phyloP scores from a whole-genome alignment of 805 yeast genomes.

The Starmerella scarabaei region DNA sequence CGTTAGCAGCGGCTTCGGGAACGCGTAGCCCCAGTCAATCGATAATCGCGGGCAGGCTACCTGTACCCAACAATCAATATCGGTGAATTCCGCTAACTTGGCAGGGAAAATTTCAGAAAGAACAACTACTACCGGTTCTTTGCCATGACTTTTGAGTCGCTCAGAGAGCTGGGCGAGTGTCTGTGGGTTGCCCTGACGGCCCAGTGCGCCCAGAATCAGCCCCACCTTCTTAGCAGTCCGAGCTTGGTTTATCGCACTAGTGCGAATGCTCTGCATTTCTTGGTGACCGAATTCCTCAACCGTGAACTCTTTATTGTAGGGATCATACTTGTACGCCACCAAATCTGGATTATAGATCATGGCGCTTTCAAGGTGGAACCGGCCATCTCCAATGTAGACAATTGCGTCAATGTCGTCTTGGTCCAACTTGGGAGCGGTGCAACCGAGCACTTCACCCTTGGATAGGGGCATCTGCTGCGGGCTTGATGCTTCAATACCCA shows the following conservation, averaged over 20 bases:
- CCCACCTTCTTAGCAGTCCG: slow-evolving; percentile 54
- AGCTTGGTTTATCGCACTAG: slow-evolving; percentile 61
- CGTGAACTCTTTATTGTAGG: slow-evolving; percentile 84
- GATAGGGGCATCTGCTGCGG: slow-evolving; percentile 91
- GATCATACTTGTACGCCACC: slow-evolving; percentile 90
- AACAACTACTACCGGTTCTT: slow-evolving; percentile 64
- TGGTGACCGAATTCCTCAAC: slow-evolving; percentile 76
- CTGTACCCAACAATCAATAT: slow-evolving; percentile 88
- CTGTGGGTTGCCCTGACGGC: slow-evolving; percentile 81
- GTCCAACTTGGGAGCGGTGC: slow-evolving; percentile 70
- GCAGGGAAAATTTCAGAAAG: slow-evolving; percentile 88
- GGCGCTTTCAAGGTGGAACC: slow-evolving; percentile 88
- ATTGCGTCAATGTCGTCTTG: slow-evolving; percentile 50
- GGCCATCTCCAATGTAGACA: slow-evolving; percentile 89
- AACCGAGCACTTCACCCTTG: slow-evolving; percentile 91
- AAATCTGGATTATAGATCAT: slow-evolving; percentile 94
- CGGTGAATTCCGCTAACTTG: slow-evolving; percentile 81
- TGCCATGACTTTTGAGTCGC: slow-evolving; percentile 41
- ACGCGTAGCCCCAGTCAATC: slow-evolving; percentile 98
- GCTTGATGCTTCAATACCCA: slow-evolving; percentile 49
- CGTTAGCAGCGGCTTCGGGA: slow-evolving; percentile 76
- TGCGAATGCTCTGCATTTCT: slow-evolving; percentile 62
- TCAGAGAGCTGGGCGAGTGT: slow-evolving; percentile 59
- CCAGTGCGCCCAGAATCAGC: slow-evolving; percentile 79
- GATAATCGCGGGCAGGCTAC: slow-evolving; percentile 95